A percentile compares a stretch with the other conserved stretches of the same genome.
Conservation (phyloP, 2,329 filamentous ascomycete genomes). For the Colletotrichum graminicola region DNA sequence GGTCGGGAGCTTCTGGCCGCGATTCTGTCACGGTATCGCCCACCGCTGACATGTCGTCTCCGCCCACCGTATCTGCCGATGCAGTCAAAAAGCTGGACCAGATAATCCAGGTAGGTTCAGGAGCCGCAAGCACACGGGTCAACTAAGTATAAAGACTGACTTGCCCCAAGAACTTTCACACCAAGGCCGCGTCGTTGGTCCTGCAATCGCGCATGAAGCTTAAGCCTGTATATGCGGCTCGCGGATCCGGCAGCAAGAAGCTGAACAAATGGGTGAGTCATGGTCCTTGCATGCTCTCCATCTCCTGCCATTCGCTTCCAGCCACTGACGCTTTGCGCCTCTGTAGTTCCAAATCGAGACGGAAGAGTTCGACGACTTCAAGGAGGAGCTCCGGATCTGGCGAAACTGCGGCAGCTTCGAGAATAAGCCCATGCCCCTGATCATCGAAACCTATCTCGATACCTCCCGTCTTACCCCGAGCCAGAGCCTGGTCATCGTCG, state of each 20-base stretch:
- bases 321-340: constrained; percentile 1
- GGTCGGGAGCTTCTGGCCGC: constrained; percentile 58
- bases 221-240: constrained; percentile 65
- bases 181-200: constrained; percentile 87
- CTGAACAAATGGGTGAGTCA: constrained; percentile 87
- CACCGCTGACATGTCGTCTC: constrained; percentile 58
- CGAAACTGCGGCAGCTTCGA: constrained; percentile 79
- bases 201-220: constrained; percentile 84
- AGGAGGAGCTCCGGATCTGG: constrained; percentile 85
- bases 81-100: constrained; percentile 87
- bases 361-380: constrained; percentile 90
- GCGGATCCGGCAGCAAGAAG: constrained; percentile 61
- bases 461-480: constrained; percentile 82
- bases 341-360: constrained; percentile 92
- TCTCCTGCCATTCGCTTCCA: background rate
- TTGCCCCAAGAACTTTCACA: constrained; percentile 82
- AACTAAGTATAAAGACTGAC: constrained; percentile 5
- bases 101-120: constrained; percentile 80
- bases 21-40: constrained; percentile 59
- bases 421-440: constrained; percentile 82
- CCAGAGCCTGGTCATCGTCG: constrained; percentile 88
- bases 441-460: constrained; percentile 93
- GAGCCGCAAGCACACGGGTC: background rate
- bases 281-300: background rate
- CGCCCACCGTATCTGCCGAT: constrained; percentile 68